Percentiles rank a stretch among this genome's conserved stretches.
Conservation (phyloP, 345 rosid genomes). For the Theobroma cacao region DNA sequence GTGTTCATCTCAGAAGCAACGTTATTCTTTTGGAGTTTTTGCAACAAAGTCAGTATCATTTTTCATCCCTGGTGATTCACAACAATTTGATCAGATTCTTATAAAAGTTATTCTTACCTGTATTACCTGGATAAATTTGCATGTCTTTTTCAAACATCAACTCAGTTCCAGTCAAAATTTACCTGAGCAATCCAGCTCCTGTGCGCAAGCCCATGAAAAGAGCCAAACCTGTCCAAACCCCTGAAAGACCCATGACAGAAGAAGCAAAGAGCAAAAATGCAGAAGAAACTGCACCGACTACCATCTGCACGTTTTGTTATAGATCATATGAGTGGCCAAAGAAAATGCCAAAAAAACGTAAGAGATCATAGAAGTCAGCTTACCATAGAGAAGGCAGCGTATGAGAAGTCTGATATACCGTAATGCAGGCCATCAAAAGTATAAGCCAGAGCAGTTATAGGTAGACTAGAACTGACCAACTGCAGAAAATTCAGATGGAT, state of each 20-base stretch:
- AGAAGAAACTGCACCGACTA: constrained; percentile 35
- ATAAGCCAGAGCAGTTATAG: constrained; percentile 41
- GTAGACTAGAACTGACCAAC: constrained; percentile 43
- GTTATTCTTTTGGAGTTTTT: no score
- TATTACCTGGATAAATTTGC: no score
- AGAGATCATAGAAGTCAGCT: not conserved
- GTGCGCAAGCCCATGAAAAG: constrained; percentile 48
- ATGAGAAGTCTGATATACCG: constrained; percentile 45
- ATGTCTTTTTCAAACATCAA: no score
- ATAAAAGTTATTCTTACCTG: no score
- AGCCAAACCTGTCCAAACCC: constrained; percentile 44
- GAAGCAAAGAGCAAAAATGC: constrained; percentile 35
- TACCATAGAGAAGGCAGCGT: constrained; percentile 52
- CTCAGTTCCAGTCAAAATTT: not conserved
- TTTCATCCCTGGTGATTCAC: no score
- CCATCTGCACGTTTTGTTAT: constrained; percentile 20
- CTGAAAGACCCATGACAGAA: constrained; percentile 33
- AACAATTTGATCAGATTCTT: no score
- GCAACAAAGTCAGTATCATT: no score
- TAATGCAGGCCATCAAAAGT: constrained; percentile 50
- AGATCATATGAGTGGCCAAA: not conserved
- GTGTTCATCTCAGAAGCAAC: no score
- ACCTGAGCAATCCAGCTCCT: constrained; percentile 42
- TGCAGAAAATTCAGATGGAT: constrained; percentile 1
- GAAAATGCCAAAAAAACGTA: not conserved